Base-by-base conservation (phyloP, 177 flowering plant genomes). In the Vitis hybrid region DNA sequence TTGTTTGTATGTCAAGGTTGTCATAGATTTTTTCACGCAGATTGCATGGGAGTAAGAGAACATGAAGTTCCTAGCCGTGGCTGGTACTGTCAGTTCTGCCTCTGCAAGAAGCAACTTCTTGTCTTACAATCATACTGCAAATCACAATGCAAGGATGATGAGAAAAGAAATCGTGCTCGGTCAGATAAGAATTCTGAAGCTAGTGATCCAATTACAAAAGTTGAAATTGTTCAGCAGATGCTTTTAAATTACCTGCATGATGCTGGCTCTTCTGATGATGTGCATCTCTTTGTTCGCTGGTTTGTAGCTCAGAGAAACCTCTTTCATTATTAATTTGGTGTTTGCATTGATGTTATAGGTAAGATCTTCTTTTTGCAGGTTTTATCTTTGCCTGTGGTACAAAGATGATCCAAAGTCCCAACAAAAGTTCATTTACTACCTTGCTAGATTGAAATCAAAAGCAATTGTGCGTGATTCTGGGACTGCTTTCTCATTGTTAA, bases 381-480 rank as follows among this genome's bases (percentile, higher is more conserved):
- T 90, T 80, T 90, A 91, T 81, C 87, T 96, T 62, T 93, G 90
- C 79, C 66, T 92, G 10, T 96, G 99, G 99, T 90, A 79, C 82
- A 96, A 96, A 84, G 97, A 93, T 85, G 92, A 90, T 68, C 88
- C 97, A 29, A 85, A 80, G 69, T 82, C 90, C 62, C 86, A 85
- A 71, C 79, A 88, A 72, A 88, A 84, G 76, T 81, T 84, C 58
- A 66, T 65, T 60, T 90, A 80, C 82, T 84, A 84, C 74, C 79
- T 93, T 72, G 83, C 92, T 58, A 87, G 94, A 82, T 73, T 96
- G 60, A 89, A 85, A 58, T 82, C 92, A 67, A 91, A 84, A 77
- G 75, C 78, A 62, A 82, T 89, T 71, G 77, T 86, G 48, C 91
- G 90, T 61, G 90, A 91, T 70, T 82, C 90, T 67, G 84, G 87